Evolutionary conservation across 2,329 filamentous ascomycete genomes (phyloP), one percentile per base, ranked within the genome.

Genomic region (Neurospora sp.): DNA sequence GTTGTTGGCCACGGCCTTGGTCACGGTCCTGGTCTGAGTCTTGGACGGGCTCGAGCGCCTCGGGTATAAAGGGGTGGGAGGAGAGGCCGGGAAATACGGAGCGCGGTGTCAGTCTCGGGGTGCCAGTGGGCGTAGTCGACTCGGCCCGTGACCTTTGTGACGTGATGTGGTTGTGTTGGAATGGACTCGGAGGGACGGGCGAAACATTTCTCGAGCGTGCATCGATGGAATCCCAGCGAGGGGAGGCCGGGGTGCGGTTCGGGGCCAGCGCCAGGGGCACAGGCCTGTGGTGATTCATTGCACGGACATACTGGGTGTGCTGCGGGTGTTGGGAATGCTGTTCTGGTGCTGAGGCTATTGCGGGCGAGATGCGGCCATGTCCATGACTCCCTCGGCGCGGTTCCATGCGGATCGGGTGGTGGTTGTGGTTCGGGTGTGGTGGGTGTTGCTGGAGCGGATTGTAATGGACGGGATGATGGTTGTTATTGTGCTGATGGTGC

Each of bases 181-280:
- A 58, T 67, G 70, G 58, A 33, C 71, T 73, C 67, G 73, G 76
- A 72, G 78, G 76, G 62, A 74, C 62, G 39, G 72, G 73, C 36
- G 74, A 71, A 46, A 70, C 69, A 70, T 70, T 75, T 72, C 75
- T 74, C 33, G 76, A 78, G 52, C 52, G 52, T 62, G 52, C 52
- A 36, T 62, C 52, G 33, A 81, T 77, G 23, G 82, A 82, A 69
- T 85, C 84, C 84, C 85, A 87, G 73, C 84, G 79, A 23, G 80
- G 78, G 23, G 81, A 82, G 52, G 78, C 72, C 66, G 76, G 73
- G 17, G 71, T 69, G 66, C 70, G 52, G 52, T 62, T 62, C 23
- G 52, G 52, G 52, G 28, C 15, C 40, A 46, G 52, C 52, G 52
- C 70, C 46, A 71, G 70, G 19, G 70, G 70, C 3, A 73, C 68